Evolutionary conservation across 1,284 basidiomycete species (phyloP).

Genomic region (Ganoderma leucocontextum): DNA sequence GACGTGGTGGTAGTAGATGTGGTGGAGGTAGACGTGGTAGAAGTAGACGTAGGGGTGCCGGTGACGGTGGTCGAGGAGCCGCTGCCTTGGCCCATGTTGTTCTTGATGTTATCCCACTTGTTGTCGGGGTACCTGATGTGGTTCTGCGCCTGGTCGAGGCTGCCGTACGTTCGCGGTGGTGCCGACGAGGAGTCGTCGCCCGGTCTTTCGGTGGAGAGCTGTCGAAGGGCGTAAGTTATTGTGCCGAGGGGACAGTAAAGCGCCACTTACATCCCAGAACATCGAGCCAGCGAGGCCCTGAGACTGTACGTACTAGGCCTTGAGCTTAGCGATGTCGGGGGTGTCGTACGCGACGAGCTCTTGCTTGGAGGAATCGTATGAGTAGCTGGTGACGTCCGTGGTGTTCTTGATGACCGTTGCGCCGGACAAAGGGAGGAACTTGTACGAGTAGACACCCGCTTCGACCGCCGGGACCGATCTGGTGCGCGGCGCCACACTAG

Average conservation of each 20-base stretch:
- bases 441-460: conserved; percentile 81
- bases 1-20: conserved; percentile 45
- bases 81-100: conserved; percentile 59
- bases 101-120: conserved; percentile 74
- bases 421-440: conserved; percentile 69
- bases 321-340: conserved; percentile 73
- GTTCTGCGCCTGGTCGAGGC: conserved; percentile 72
- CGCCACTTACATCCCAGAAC: conserved; percentile 78
- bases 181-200: conserved; percentile 65
- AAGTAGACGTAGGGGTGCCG: conserved; percentile 32
- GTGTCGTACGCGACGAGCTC: conserved; percentile 87
- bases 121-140: conserved; percentile 72
- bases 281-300: conserved; percentile 78
- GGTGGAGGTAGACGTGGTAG: conserved; percentile 31
- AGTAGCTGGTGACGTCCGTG: conserved; percentile 80
- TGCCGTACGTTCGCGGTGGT: conserved; percentile 57
- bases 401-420: conserved; percentile 74
- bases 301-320: conserved; percentile 77
- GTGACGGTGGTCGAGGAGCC: conserved; percentile 16
- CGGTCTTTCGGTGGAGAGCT: conserved; percentile 72
- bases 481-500: neutral
- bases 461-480: conserved; percentile 82
- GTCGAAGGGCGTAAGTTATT: conserved; percentile 22
- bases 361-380: conserved; percentile 70
- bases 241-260: neutral